These are phyloP conservation scores for Bacidia gigantensis DNA, from an alignment of 495 filamentous ascomycete species.

Conservation along the genomic window DNA sequence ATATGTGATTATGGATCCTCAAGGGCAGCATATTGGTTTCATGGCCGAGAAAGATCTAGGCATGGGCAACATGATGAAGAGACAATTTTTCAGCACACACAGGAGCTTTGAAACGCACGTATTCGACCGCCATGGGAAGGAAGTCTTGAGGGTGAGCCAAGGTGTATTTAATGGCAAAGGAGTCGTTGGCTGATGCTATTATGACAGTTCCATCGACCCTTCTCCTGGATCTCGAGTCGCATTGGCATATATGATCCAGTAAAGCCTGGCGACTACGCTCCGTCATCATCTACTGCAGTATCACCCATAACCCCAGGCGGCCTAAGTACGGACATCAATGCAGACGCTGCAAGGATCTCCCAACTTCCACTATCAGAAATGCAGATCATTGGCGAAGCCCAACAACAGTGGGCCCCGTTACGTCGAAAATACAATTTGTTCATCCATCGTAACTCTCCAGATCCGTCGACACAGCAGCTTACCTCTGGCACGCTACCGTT, in stretches of 20 bases:
- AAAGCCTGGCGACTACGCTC: conserved; percentile 20
- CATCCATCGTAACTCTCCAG: conserved; percentile 28
- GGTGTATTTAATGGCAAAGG: background rate
- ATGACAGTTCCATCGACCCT: conserved; percentile 49
- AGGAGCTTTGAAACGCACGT: conserved; percentile 58
- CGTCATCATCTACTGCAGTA: conserved; percentile 30
- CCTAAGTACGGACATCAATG: conserved; percentile 25
- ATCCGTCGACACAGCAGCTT: conserved; percentile 21
- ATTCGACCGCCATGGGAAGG: conserved; percentile 50
- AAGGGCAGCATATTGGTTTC: conserved; percentile 53
- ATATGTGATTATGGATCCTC: conserved; percentile 59
- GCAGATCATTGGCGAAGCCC: conserved; percentile 54
- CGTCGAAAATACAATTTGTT: conserved; percentile 58
- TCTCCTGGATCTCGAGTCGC: conserved; percentile 51
- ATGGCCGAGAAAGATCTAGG: conserved; percentile 55
- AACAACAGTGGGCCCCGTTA: conserved; percentile 54
- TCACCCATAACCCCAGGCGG: conserved; percentile 30
- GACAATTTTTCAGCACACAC: conserved; percentile 54
- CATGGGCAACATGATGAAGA: conserved; percentile 40
- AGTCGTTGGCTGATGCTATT: background rate
- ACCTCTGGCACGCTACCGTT: conserved; percentile 33
- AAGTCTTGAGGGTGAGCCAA: conserved; percentile 43
- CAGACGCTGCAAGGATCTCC: conserved; percentile 36
- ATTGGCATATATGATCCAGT: conserved; percentile 52
- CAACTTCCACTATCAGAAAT: conserved; percentile 40